Evolutionary conservation across 2,329 filamentous ascomycete genomes (phyloP).

Genomic region (Sclerotinia glacialis): DNA sequence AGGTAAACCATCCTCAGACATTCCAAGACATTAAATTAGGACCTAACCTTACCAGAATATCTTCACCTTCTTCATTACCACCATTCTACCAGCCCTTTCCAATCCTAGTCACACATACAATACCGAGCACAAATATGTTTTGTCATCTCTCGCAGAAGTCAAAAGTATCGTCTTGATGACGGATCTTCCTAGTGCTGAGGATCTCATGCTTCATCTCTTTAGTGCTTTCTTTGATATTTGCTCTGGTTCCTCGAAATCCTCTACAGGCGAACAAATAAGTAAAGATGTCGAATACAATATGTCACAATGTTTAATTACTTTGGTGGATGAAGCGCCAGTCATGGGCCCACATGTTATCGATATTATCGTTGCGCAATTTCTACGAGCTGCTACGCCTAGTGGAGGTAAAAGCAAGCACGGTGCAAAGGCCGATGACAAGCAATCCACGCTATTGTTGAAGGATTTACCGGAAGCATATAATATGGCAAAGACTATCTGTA

Average conservation of each 20-base stretch:
- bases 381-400: slow-evolving; percentile 75
- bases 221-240: slow-evolving; percentile 89
- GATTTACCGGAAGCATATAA: slow-evolving; percentile 90
- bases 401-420: slow-evolving; percentile 52
- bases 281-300: slow-evolving; percentile 95
- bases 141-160: slow-evolving; percentile 83
- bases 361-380: slow-evolving; percentile 90
- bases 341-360: slow-evolving; percentile 83
- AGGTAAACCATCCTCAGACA: slow-evolving; percentile 53
- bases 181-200: slow-evolving; percentile 79
- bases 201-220: slow-evolving; percentile 78
- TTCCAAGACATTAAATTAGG: background rate
- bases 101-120: slow-evolving; percentile 89
- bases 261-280: slow-evolving; percentile 75
- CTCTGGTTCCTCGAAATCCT: slow-evolving; percentile 70
- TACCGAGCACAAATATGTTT: slow-evolving; percentile 85
- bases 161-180: slow-evolving; percentile 92
- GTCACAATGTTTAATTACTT: slow-evolving; percentile 75
- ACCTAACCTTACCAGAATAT: slow-evolving; percentile 63
- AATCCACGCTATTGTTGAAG: slow-evolving; percentile 80
- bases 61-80: slow-evolving; percentile 82
- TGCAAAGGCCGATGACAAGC: slow-evolving; percentile 64
- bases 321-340: slow-evolving; percentile 81
- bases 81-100: slow-evolving; percentile 79
- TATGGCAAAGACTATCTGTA: slow-evolving; percentile 94